Evolutionary conservation across 306 rosid species (phyloP), one percentile per base, ranked within the genome.

Genomic region (Vicia sativa): DNA sequence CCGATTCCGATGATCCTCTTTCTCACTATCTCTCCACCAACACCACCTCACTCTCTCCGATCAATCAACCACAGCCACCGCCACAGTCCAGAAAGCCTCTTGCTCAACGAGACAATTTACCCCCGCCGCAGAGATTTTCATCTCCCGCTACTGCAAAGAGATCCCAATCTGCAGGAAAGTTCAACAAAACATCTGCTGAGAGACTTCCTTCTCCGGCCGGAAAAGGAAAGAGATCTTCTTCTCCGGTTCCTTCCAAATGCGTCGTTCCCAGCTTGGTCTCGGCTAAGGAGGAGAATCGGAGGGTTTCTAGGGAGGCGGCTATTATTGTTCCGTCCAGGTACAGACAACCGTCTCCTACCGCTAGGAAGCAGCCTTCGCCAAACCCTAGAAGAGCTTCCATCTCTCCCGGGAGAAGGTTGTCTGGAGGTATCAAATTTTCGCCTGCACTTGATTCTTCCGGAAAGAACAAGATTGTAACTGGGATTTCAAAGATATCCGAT

Each of bases 281-380:
- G 4, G 99, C 99, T 3, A 79, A 85, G 0, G 99, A 93, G 15
- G 97, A 93, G 67, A 88, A 81, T 9, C 78, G 95, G 46, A 91
- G 71, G 82, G 49, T 59, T 15, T 70, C 89, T 0, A 78, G 73
- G 60, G 99, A 93, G 68, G 83, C 99, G 0, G 77, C 96, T n/a
- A 93, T 93, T 16, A 46, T 93, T 2, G 97, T 93, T 8, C 97
- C 97, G 8, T 93, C 99, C 0, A 88, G 99, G 82, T 93, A 93
- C 52, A 57, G 97, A 41, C 96, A 93, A 60, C 92, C 98, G 1
- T 93, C 98, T 0, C 98, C 97, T 0, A 78, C 60, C 4, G 95
- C 87, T 21, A 69, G 97, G 74, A 81, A 82, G 82, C 99, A 90
- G 63, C 92, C 96, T 11, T 93, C 97, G 0, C 96, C 96, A 0